Percentiles rank a stretch among this genome's conserved stretches.
phyloP scores from a whole-genome alignment of 139 green algal genomes.

The Chlamydomonas schloesseri region DNA sequence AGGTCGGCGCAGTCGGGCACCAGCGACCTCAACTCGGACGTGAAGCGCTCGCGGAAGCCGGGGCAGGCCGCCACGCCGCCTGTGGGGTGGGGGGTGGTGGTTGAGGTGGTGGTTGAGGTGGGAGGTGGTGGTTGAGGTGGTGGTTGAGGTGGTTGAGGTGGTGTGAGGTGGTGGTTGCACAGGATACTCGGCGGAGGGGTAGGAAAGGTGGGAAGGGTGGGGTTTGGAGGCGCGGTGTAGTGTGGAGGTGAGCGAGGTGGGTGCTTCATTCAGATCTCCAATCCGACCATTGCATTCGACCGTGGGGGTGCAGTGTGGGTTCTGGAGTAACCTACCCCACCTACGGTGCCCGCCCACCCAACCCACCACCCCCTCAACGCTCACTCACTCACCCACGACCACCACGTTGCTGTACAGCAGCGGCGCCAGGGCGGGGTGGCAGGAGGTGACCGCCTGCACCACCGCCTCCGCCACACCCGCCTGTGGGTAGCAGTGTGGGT shows the following conservation, averaged over 20 bases:
- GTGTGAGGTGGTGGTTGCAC: neutral
- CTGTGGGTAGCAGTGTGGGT: too few species aligned
- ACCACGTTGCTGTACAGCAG: slow-evolving; percentile 88
- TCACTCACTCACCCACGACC: slow-evolving; percentile 69
- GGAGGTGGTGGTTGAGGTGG: neutral
- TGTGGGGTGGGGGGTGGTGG: neutral
- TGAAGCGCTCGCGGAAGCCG: slow-evolving; percentile 74
- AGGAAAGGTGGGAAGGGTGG: too few species aligned
- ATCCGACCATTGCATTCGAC: too few species aligned
- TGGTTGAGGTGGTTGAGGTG: neutral
- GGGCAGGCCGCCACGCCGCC: slow-evolving; percentile 14
- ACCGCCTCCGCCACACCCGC: slow-evolving; percentile 73
- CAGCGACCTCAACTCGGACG: slow-evolving; percentile 75
- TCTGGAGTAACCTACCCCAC: too few species aligned
- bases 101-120: neutral
- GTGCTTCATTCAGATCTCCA: too few species aligned
- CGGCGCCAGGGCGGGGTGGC: slow-evolving; percentile 74
- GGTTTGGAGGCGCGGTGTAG: too few species aligned
- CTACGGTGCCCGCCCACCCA: too few species aligned
- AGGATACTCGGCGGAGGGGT: too few species aligned
- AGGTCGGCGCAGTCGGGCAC: slow-evolving; percentile 78
- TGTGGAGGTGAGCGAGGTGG: too few species aligned
- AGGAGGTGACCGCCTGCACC: slow-evolving; percentile 50
- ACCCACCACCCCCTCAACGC: neutral
- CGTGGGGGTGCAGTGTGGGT: too few species aligned